phyloP scores from a whole-genome alignment of 2,329 filamentous ascomycete species.

The Fusarium lateritium region DNA sequence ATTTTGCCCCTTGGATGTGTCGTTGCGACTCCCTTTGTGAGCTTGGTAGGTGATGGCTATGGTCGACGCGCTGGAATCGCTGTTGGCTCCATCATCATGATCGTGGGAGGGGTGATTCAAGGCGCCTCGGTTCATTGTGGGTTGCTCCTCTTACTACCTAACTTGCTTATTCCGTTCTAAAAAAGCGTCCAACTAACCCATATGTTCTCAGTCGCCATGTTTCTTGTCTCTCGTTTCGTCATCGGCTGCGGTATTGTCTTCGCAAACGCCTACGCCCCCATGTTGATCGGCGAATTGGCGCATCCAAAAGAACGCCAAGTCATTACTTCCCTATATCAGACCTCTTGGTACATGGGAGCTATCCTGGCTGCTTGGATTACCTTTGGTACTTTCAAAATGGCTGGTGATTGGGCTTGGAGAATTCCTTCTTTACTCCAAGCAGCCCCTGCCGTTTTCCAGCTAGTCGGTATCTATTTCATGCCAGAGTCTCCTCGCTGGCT shows the following conservation, averaged over 20 bases:
- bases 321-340: slow-evolving; percentile 68
- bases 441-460: slow-evolving; percentile 32
- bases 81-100: slow-evolving; percentile 8
- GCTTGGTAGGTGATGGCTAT: slow-evolving; percentile 13
- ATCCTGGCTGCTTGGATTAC: slow-evolving; percentile 61
- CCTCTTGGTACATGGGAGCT: slow-evolving; percentile 61
- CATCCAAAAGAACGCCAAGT: slow-evolving; percentile 68
- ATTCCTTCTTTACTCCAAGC: slow-evolving; percentile 50
- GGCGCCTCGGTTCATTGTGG: slow-evolving; percentile 10
- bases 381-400: slow-evolving; percentile 55
- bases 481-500: slow-evolving; percentile 75
- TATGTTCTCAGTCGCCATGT: slow-evolving; percentile 61
- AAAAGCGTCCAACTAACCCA: neutral
- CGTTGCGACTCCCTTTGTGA: slow-evolving; percentile 5
- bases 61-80: slow-evolving; percentile 20
- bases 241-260: slow-evolving; percentile 69
- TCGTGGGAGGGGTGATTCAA: neutral
- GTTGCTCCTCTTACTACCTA: neutral
- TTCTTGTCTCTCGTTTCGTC: slow-evolving; percentile 65
- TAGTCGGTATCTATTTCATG: slow-evolving; percentile 61
- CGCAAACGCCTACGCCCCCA: slow-evolving; percentile 65
- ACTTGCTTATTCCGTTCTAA: too few species aligned
- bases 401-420: slow-evolving; percentile 52
- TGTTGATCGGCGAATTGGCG: slow-evolving; percentile 68
- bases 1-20: slow-evolving; percentile 20